phyloP scores from a whole-genome alignment of 78 protist genomes.

The Neovahlkampfia damariscottae region DNA sequence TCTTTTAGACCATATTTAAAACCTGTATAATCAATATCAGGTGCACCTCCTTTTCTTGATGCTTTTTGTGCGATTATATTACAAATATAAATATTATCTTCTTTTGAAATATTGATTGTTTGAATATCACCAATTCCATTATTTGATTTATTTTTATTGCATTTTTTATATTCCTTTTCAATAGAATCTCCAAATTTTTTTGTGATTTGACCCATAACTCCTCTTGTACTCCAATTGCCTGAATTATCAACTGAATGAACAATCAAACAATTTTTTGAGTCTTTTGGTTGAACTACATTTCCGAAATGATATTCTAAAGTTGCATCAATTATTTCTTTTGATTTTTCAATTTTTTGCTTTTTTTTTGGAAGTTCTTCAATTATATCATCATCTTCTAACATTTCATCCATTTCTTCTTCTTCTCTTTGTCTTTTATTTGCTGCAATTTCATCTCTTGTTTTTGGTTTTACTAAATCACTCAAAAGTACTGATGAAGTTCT shows the following conservation, averaged over 20 bases:
- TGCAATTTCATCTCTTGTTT: background rate
- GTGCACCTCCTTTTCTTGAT: background rate
- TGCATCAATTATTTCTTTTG: background rate
- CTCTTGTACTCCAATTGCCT: conserved; percentile 7
- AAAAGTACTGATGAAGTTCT: background rate
- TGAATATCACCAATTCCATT: background rate
- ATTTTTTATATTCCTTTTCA: conserved; percentile 1
- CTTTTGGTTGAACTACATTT: background rate
- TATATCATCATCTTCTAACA: background rate
- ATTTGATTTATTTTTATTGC: no score
- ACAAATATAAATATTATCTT: background rate
- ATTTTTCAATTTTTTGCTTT: background rate
- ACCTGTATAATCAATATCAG: background rate
- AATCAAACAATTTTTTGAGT: background rate
- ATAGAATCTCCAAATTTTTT: background rate
- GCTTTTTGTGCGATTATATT: background rate
- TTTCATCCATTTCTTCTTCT: background rate
- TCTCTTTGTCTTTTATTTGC: background rate
- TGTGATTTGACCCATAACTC: conserved; percentile 17
- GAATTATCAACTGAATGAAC: background rate
- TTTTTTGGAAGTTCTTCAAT: background rate
- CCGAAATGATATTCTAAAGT: background rate
- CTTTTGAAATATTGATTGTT: background rate
- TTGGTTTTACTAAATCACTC: background rate
- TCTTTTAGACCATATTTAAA: background rate